Evolutionary conservation across 305 asterid genomes (phyloP).

Genomic region (Fraxinus dipetala): DNA sequence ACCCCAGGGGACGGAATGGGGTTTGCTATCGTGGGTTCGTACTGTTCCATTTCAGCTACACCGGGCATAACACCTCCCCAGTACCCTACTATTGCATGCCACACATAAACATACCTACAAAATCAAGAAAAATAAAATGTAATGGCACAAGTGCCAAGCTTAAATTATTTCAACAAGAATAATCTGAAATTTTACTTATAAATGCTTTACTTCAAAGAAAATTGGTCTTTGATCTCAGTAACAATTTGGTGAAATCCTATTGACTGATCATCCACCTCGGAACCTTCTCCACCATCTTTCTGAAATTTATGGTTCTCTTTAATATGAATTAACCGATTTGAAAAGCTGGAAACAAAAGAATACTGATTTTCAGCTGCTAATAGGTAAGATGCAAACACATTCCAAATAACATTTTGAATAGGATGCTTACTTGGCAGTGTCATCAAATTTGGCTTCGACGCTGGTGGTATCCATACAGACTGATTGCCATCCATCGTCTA

Average conservation of each 20-base stretch:
- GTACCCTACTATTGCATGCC: slow-evolving; percentile 83
- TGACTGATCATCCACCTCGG: slow-evolving; percentile 27
- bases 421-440: slow-evolving; percentile 65
- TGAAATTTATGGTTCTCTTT: slow-evolving; percentile 72
- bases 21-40: slow-evolving; percentile 46
- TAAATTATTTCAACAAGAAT: neutral
- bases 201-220: slow-evolving; percentile 50
- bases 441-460: slow-evolving; percentile 40
- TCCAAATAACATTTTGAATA: neutral
- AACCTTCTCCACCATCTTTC: slow-evolving; percentile 27
- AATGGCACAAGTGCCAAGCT: neutral
- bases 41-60: slow-evolving; percentile 54
- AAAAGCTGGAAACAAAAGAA: slow-evolving; percentile 45
- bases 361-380: slow-evolving; percentile 11
- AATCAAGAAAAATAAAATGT: neutral
- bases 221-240: slow-evolving; percentile 57
- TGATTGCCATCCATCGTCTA: slow-evolving; percentile 96
- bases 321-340: slow-evolving; percentile 60
- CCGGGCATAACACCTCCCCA: slow-evolving; percentile 83
- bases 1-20: slow-evolving; percentile 67
- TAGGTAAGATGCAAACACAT: neutral
- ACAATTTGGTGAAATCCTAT: slow-evolving; percentile 51
- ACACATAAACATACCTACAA: slow-evolving; percentile 61
- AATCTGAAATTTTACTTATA: neutral
- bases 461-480: slow-evolving; percentile 71